Base-by-base conservation (phyloP, 257 asterid genomes). In the Cordia subcordata region DNA sequence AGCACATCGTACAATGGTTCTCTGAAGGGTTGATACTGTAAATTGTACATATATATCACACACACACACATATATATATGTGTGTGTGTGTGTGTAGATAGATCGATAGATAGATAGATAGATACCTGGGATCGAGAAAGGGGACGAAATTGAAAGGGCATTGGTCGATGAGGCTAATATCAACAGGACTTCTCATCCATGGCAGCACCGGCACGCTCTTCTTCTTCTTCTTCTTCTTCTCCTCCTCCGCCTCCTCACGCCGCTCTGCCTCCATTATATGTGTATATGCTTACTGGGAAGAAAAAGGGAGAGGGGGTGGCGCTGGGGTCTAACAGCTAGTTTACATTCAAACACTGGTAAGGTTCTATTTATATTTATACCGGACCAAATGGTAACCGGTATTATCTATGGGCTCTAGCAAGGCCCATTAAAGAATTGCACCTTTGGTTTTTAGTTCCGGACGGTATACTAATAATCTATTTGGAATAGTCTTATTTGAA, bases 181-280 rank as follows among this genome's bases (percentile, higher is more conserved):
- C 87, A 11, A 88, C 55, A 58, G 95, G 96, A 69, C 67, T 79
- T 75, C 96, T 85, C 94, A 88, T 88, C 96, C 95, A 88, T 80
- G 96, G 87, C 68, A 85, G 59, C 65, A 80, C 80, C 16, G 95
- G 85, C 60, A 69, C 45, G 23, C 68, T 75, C 32, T 49, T 75
- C 72, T 60, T 80, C 75, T 62, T 77, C 73, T 73, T 70, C 39
- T 33, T 51, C 68, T 70, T 63, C 40, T 55, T 64, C 33, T 22
- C 37, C 37, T 69, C 58, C 16, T 17, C 60, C 13, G 33, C 52
- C 40, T 58, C 74, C 44, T n/a, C n/a, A n/a, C n/a, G n/a, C n/a
- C n/a, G n/a, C n/a, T n/a, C n/a, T n/a, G 39, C 67, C 78, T 53
- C 57, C 57, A 53, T 53, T 8, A 39, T n/a, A n/a, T n/a, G n/a